Evolutionary conservation across 129 eudicot species (phyloP).

Genomic region (Saposhnikovia divaricata): DNA sequence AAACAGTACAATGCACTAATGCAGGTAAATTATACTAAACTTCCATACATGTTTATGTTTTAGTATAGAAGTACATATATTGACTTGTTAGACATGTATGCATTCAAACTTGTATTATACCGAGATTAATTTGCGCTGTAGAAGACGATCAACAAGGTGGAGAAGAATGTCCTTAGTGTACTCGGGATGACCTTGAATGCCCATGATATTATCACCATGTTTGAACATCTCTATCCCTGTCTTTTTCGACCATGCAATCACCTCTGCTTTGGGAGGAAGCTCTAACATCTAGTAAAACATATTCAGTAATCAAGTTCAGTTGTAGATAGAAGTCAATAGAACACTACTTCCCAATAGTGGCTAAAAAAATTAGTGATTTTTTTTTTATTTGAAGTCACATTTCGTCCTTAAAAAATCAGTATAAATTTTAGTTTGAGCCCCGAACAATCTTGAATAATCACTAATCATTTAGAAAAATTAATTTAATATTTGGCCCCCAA

Average conservation of each 20-base stretch:
- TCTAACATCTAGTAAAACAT: slow-evolving; percentile 39
- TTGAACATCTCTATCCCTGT: slow-evolving; percentile 82
- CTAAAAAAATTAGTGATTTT: too few species aligned
- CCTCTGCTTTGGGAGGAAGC: slow-evolving; percentile 78
- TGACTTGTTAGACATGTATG: neutral
- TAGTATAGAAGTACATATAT: neutral
- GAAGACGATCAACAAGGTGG: slow-evolving; percentile 82
- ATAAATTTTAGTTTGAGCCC: too few species aligned
- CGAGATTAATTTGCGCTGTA: slow-evolving; percentile 46
- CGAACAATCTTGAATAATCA: too few species aligned
- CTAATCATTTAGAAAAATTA: too few species aligned
- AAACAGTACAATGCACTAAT: too few species aligned
- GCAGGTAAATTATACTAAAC: too few species aligned
- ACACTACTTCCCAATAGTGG: too few species aligned
- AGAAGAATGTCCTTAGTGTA: slow-evolving; percentile 82
- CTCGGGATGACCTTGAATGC: slow-evolving; percentile 98
- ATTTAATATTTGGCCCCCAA: too few species aligned
- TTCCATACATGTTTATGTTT: too few species aligned
- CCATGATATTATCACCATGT: slow-evolving; percentile 81
- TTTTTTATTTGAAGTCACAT: too few species aligned
- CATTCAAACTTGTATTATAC: slow-evolving; percentile 25
- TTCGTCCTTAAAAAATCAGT: too few species aligned
- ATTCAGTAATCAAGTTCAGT: neutral
- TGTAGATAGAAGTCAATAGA: too few species aligned
- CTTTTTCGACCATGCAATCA: slow-evolving; percentile 63